phyloP scores from a whole-genome alignment of 2,329 filamentous ascomycete genomes.

The Xylaria arbuscula region DNA sequence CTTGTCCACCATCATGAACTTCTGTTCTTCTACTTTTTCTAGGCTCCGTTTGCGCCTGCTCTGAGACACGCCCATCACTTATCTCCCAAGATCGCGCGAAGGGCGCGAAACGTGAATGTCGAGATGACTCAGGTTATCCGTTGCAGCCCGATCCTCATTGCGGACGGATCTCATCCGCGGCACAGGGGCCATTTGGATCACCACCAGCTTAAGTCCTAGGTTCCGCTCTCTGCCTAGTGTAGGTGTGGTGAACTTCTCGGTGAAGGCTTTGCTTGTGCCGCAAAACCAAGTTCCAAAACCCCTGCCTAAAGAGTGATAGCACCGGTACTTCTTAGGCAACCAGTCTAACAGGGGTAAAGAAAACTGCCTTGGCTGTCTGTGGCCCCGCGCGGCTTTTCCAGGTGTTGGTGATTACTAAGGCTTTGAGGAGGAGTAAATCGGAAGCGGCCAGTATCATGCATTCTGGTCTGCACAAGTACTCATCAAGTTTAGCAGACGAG shows the following conservation, averaged over 20 bases:
- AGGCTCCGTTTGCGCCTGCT: not conserved
- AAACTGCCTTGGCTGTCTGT: slow-evolving; percentile 7
- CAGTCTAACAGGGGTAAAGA: slow-evolving; percentile 7
- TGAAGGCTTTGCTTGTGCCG: not conserved
- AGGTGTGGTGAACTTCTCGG: slow-evolving; percentile 6
- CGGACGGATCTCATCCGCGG: slow-evolving; percentile 17
- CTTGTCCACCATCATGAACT: slow-evolving; percentile 15
- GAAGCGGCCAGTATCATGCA: not conserved
- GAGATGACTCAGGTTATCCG: slow-evolving; percentile 29
- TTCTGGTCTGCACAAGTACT: too few relatives aligned
- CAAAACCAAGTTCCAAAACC: slow-evolving; percentile 5
- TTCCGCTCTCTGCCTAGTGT: slow-evolving; percentile 3
- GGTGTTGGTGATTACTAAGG: not conserved
- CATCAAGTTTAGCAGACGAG: not conserved
- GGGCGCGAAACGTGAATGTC: not conserved
- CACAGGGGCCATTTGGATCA: slow-evolving; percentile 10
- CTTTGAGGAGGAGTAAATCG: not conserved
- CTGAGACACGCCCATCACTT: slow-evolving; percentile 19
- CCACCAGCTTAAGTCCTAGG: not conserved
- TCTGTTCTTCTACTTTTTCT: not conserved
- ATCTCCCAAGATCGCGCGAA: not conserved
- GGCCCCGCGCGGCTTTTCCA: not conserved
- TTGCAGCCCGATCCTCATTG: slow-evolving; percentile 18
- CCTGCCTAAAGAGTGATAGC: not conserved
- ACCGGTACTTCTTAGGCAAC: not conserved